These are phyloP conservation scores for Pseudevernia furfuracea DNA, from an alignment of 495 filamentous ascomycete species.

Conservation along the genomic window DNA sequence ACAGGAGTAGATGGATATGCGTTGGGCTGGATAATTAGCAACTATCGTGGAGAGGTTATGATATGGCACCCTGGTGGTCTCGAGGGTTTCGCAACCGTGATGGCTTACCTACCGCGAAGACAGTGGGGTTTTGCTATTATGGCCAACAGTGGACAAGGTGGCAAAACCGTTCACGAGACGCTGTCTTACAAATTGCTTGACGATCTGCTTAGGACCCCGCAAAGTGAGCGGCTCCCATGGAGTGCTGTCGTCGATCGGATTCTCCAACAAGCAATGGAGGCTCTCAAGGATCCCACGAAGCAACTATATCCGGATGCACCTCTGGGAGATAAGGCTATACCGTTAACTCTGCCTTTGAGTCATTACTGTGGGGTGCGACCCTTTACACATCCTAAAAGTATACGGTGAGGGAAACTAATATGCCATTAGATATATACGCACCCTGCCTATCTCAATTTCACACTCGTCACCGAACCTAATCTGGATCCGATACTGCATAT, in stretches of 20 bases:
- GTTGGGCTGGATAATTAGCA: constrained; percentile 39
- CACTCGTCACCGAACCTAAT: constrained; percentile 16
- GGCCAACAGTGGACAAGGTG: constrained; percentile 36
- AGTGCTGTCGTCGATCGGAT: background rate
- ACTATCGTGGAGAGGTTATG: constrained; percentile 38
- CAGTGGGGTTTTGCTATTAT: constrained; percentile 41
- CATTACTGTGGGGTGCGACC: constrained; percentile 30
- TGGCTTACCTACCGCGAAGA: constrained; percentile 41
- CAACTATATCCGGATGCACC: constrained; percentile 5
- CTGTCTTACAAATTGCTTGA: constrained; percentile 38
- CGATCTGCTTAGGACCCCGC: constrained; percentile 32
- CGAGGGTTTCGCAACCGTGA: constrained; percentile 37
- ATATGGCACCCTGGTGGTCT: constrained; percentile 41
- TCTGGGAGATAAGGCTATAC: constrained; percentile 25
- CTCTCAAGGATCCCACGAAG: background rate
- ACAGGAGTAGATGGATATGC: constrained; percentile 34
- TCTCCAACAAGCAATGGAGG: background rate
- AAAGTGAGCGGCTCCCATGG: constrained; percentile 24
- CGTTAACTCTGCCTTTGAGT: constrained; percentile 29
- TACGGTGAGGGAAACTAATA: background rate
- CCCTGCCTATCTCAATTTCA: constrained; percentile 36
- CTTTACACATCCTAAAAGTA: background rate
- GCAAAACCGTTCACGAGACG: constrained; percentile 20
- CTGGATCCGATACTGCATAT: constrained; percentile 15
- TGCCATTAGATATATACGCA: constrained; percentile 33